Conservation (phyloP, 345 rosid species). For the Salix suchowensis region DNA sequence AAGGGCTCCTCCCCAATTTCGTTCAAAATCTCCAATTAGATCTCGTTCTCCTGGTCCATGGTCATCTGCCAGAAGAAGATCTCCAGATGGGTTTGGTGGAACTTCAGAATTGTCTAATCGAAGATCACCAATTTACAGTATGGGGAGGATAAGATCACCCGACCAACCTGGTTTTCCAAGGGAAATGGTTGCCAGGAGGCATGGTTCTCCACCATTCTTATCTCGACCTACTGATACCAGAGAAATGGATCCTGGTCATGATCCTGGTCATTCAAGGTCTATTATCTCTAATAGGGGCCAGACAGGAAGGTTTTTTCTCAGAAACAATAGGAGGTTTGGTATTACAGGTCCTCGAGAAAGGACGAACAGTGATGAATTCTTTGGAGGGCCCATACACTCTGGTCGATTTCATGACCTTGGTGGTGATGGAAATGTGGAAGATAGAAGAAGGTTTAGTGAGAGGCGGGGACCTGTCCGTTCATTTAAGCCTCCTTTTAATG, state of each 20-base stretch:
- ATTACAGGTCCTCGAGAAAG: slow-evolving; percentile 59
- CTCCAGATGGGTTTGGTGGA: slow-evolving; percentile 64
- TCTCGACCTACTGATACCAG: slow-evolving; percentile 55
- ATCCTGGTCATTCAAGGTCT: slow-evolving; percentile 50
- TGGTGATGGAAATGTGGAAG: slow-evolving; percentile 50
- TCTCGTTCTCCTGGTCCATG: slow-evolving; percentile 64
- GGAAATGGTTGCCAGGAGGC: slow-evolving; percentile 63
- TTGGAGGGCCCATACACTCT: slow-evolving; percentile 52
- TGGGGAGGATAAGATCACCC: slow-evolving; percentile 61
- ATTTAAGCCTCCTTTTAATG: slow-evolving; percentile 55
- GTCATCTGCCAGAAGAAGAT: slow-evolving; percentile 64
- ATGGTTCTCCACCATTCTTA: slow-evolving; percentile 56
- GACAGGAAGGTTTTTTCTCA: slow-evolving; percentile 46
- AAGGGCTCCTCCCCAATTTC: slow-evolving; percentile 44
- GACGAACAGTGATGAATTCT: slow-evolving; percentile 45
- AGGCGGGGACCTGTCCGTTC: slow-evolving; percentile 57
- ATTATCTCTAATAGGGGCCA: slow-evolving; percentile 53
- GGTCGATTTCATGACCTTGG: slow-evolving; percentile 58
- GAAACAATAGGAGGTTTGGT: slow-evolving; percentile 56
- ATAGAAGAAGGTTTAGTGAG: slow-evolving; percentile 63
- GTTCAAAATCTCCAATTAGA: slow-evolving; percentile 67
- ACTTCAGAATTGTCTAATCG: slow-evolving; percentile 51
- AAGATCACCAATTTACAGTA: slow-evolving; percentile 59
- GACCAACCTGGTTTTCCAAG: slow-evolving; percentile 53
- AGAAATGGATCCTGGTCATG: slow-evolving; percentile 30